Percentiles rank a stretch among this genome's conserved stretches.
Conservation (phyloP, 140 eudicot genomes). For the Cichorium intybus region DNA sequence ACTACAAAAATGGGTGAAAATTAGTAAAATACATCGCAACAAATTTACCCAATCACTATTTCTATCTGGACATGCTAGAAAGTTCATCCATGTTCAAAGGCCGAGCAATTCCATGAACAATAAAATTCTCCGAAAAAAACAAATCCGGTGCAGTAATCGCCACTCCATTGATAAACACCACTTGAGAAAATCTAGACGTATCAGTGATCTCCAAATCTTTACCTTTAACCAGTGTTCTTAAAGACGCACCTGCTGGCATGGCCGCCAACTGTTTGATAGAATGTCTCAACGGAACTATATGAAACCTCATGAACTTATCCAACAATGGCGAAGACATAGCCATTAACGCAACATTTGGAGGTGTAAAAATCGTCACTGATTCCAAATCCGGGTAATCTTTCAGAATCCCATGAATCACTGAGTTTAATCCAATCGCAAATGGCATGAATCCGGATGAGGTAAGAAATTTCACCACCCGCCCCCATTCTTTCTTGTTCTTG, state of each 20-base stretch:
- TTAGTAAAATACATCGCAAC: no score
- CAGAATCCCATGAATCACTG: slow-evolving; percentile 51
- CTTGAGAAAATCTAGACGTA: slow-evolving; percentile 16
- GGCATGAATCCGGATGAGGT: slow-evolving; percentile 53
- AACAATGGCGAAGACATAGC: slow-evolving; percentile 46
- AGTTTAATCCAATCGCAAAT: slow-evolving; percentile 57
- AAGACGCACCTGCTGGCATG: slow-evolving; percentile 25
- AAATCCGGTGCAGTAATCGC: slow-evolving; percentile 47
- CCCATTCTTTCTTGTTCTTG: slow-evolving; percentile 42
- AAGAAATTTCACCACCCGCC: slow-evolving; percentile 29
- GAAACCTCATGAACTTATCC: slow-evolving; percentile 55
- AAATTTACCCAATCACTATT: neutral
- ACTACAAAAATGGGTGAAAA: no score
- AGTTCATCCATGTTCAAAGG: slow-evolving; percentile 43
- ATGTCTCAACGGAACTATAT: slow-evolving; percentile 39
- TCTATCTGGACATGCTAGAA: slow-evolving; percentile 25
- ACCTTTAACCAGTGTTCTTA: slow-evolving; percentile 40
- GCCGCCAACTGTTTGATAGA: slow-evolving; percentile 42
- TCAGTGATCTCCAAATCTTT: slow-evolving; percentile 34
- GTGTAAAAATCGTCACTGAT: slow-evolving; percentile 51
- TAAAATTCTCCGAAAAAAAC: slow-evolving; percentile 32
- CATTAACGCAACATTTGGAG: slow-evolving; percentile 44
- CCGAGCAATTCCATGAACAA: slow-evolving; percentile 60
- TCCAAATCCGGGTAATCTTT: slow-evolving; percentile 40
- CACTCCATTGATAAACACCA: slow-evolving; percentile 50